These are phyloP conservation scores for Talaromyces sp. DNA, from an alignment of 2,329 filamentous ascomycete species.

Conservation along the genomic window DNA sequence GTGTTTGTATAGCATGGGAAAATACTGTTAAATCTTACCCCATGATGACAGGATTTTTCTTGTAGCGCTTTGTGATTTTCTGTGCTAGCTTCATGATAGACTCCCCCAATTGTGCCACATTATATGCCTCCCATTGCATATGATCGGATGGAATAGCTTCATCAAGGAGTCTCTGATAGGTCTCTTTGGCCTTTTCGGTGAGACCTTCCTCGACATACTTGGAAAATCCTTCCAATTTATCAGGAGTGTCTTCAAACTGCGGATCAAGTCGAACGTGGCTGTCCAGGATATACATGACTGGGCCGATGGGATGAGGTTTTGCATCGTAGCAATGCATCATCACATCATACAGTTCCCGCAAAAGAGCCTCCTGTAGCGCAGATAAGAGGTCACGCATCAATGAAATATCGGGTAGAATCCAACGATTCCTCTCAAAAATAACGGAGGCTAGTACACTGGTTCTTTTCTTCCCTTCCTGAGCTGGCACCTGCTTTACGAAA, in stretches of 20 bases:
- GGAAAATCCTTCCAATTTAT: slow-evolving; percentile 67
- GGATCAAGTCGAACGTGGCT: slow-evolving; percentile 76
- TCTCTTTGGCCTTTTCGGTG: slow-evolving; percentile 66
- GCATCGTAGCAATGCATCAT: slow-evolving; percentile 82
- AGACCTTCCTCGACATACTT: slow-evolving; percentile 68
- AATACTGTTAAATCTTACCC: slow-evolving; percentile 42
- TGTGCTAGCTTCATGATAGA: slow-evolving; percentile 79
- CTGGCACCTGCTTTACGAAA: slow-evolving; percentile 66
- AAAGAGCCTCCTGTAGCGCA: slow-evolving; percentile 70
- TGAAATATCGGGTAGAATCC: slow-evolving; percentile 65
- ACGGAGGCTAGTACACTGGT: slow-evolving; percentile 46
- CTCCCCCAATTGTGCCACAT: slow-evolving; percentile 84
- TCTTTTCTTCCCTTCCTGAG: slow-evolving; percentile 58
- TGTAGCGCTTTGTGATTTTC: slow-evolving; percentile 87
- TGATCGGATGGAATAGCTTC: slow-evolving; percentile 73
- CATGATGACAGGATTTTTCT: slow-evolving; percentile 81
- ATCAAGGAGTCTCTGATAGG: slow-evolving; percentile 73
- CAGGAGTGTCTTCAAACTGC: slow-evolving; percentile 64
- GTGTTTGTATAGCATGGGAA: neutral
- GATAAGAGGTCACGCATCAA: slow-evolving; percentile 70
- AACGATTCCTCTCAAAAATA: slow-evolving; percentile 56
- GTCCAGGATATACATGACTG: slow-evolving; percentile 73
- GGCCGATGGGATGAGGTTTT: slow-evolving; percentile 77
- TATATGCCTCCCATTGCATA: slow-evolving; percentile 82
- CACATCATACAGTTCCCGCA: slow-evolving; percentile 82